phyloP scores from a whole-genome alignment of 73 alveolate genomes.

The Strombidium stylifer region DNA sequence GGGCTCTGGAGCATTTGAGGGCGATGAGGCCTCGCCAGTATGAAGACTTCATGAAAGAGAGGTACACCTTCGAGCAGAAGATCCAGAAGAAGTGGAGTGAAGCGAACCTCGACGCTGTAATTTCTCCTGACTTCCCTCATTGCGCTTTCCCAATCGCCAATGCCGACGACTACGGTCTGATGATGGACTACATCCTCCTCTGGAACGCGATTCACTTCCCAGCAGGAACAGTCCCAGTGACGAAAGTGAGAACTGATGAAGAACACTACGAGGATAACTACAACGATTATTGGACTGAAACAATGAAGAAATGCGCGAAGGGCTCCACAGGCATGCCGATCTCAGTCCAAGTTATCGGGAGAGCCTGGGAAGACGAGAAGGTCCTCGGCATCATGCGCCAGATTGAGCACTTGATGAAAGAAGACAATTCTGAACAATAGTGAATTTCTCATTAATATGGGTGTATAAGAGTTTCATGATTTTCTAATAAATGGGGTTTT shows the following conservation, averaged over 20 bases:
- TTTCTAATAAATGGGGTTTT: too few species aligned
- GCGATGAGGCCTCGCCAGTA: background rate
- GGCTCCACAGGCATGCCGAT: constrained; percentile 76
- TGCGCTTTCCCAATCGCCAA: constrained; percentile 5
- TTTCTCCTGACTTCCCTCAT: constrained; percentile 5
- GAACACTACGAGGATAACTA: constrained; percentile 18
- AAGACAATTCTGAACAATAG: too few species aligned
- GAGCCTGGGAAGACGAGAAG: constrained; percentile 74
- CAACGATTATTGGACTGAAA: constrained; percentile 22
- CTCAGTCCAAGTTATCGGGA: constrained; percentile 64
- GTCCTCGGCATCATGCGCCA: constrained; percentile 66
- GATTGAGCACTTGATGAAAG: constrained; percentile 23
- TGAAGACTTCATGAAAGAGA: constrained; percentile 6
- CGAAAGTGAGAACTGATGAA: constrained; percentile 19
- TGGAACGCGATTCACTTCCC: constrained; percentile 30
- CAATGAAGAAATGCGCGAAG: constrained; percentile 30
- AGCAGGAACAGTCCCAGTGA: constrained; percentile 21
- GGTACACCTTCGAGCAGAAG: background rate
- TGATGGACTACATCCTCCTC: background rate
- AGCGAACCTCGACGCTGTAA: constrained; percentile 8
- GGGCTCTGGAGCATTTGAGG: background rate
- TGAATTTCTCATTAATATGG: too few species aligned
- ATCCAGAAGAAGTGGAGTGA: background rate
- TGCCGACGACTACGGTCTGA: constrained; percentile 5
- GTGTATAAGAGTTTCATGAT: too few species aligned